Evolutionary conservation across 2,329 filamentous ascomycete genomes (phyloP).

Genomic region (Clonostachys rhizophaga): DNA sequence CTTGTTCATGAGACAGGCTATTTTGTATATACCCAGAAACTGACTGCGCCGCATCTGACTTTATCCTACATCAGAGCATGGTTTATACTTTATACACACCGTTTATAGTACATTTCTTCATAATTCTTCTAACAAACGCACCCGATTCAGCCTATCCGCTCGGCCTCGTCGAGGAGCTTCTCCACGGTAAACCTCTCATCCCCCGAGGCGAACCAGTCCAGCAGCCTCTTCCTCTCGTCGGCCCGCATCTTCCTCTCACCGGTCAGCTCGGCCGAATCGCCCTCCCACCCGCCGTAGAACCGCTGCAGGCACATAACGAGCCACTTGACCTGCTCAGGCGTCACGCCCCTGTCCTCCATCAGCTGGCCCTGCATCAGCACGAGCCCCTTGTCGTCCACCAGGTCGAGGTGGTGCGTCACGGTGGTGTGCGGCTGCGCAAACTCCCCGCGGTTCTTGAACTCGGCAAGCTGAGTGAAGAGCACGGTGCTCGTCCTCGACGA

Average conservation of each 20-base stretch:
- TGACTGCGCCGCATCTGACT: no score
- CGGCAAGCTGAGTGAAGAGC: constrained; percentile 89
- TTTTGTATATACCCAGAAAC: no score
- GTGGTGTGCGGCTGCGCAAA: constrained; percentile 91
- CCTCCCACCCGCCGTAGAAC: constrained; percentile 74
- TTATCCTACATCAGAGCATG: no score
- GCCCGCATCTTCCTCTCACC: constrained; percentile 48
- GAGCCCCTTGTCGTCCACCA: constrained; percentile 67
- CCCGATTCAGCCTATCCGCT: constrained; percentile 58
- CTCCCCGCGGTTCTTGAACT: constrained; percentile 87
- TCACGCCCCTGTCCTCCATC: constrained; percentile 70
- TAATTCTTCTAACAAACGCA: background rate
- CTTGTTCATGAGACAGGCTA: no score
- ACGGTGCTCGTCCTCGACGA: constrained; percentile 64
- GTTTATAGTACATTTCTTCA: background rate
- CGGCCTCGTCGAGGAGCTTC: constrained; percentile 81
- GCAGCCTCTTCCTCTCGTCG: constrained; percentile 60
- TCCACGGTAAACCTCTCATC: constrained; percentile 79
- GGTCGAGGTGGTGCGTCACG: constrained; percentile 84
- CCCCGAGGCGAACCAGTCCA: constrained; percentile 79
- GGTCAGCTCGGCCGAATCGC: constrained; percentile 23
- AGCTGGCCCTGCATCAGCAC: constrained; percentile 85
- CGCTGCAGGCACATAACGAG: constrained; percentile 89
- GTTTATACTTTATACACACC: background rate
- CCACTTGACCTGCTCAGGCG: constrained; percentile 80